phyloP scores from a whole-genome alignment of 768 basidiomycete species.

The Dioszegia hungarica region DNA sequence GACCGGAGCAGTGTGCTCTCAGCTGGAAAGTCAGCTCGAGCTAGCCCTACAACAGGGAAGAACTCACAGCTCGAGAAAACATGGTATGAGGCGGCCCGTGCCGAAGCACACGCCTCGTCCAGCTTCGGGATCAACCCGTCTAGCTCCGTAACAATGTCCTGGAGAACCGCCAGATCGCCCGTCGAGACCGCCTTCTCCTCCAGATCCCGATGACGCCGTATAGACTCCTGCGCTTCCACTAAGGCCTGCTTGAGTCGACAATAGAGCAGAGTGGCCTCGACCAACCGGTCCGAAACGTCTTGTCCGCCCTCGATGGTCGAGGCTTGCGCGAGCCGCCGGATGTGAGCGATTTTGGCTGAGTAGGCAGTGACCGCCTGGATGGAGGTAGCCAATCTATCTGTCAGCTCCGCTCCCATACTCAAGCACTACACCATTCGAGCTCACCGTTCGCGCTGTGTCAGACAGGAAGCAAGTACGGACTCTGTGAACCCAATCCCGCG shows the following conservation, averaged over 20 bases:
- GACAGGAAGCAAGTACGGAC: conserved; percentile 65
- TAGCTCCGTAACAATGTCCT: conserved; percentile 16
- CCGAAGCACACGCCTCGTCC: neutral
- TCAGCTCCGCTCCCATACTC: too few species aligned
- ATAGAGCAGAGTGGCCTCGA: neutral
- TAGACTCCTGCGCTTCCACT: conserved; percentile 22
- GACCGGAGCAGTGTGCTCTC: conserved; percentile 7
- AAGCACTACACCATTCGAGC: too few species aligned
- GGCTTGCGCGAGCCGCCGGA: conserved; percentile 15
- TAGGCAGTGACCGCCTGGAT: neutral
- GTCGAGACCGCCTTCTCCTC: conserved; percentile 11
- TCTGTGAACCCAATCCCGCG: conserved; percentile 73
- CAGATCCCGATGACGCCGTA: conserved; percentile 26
- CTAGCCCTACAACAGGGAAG: neutral
- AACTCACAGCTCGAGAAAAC: conserved; percentile 25
- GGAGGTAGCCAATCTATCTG: neutral
- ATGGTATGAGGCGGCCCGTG: conserved; percentile 3
- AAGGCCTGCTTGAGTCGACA: conserved; percentile 13
- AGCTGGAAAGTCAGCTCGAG: conserved; percentile 9
- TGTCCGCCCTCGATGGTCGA: conserved; percentile 15
- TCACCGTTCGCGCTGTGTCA: conserved; percentile 64
- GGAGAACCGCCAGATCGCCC: conserved; percentile 15
- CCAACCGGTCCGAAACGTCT: neutral
- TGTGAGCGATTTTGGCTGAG: neutral
- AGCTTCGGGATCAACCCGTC: conserved; percentile 10